Percentiles rank a stretch among this genome's conserved stretches.
Conservation (phyloP, 495 filamentous ascomycete species). For the Darksidea phi region DNA sequence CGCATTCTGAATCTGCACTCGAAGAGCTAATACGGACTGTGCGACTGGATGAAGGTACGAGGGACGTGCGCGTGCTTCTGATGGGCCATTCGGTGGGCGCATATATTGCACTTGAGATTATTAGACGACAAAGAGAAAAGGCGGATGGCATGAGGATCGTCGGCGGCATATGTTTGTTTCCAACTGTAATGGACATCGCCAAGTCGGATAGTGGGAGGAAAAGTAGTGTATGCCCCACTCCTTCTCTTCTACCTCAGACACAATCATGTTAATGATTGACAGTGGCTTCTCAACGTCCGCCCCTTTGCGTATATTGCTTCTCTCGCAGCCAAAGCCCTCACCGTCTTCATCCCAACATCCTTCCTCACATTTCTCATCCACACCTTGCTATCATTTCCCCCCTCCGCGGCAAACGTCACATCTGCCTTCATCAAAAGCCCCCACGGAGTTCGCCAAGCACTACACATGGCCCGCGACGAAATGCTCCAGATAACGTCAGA, state of each 20-base stretch:
- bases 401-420: slow-evolving; percentile 19
- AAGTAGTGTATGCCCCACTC: slow-evolving; percentile 24
- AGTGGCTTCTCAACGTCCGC: slow-evolving; percentile 9
- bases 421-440: slow-evolving; percentile 22
- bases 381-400: slow-evolving; percentile 9
- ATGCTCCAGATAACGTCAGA: slow-evolving; percentile 73
- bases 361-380: slow-evolving; percentile 11
- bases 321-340: slow-evolving; percentile 22
- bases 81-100: slow-evolving; percentile 51
- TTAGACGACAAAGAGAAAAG: slow-evolving; percentile 19
- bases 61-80: slow-evolving; percentile 59
- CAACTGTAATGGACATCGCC: slow-evolving; percentile 40
- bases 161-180: slow-evolving; percentile 40
- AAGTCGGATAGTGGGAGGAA: slow-evolving; percentile 36
- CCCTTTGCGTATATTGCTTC: not conserved
- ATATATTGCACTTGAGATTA: slow-evolving; percentile 39
- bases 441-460: slow-evolving; percentile 17
- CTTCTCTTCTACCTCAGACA: not conserved
- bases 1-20: slow-evolving; percentile 46
- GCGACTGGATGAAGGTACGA: slow-evolving; percentile 1
- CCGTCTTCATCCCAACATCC: slow-evolving; percentile 11
- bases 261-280: not conserved
- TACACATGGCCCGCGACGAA: slow-evolving; percentile 67
- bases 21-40: slow-evolving; percentile 8
- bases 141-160: slow-evolving; percentile 22